phyloP scores from a whole-genome alignment of 2,329 filamentous ascomycete genomes.

The Juglanconis sp. region DNA sequence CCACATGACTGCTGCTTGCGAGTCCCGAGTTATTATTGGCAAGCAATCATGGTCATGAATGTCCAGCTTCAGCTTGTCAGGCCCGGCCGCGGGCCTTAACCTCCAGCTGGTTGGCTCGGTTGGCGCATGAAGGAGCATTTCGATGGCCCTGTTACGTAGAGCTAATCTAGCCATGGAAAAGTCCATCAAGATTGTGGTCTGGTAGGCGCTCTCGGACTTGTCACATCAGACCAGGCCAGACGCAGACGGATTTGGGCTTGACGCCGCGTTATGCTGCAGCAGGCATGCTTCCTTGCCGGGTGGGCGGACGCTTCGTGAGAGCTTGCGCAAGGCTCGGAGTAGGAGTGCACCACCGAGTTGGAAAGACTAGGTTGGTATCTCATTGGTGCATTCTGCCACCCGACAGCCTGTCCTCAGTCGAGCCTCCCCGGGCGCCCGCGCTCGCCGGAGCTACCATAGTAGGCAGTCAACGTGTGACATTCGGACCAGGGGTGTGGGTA shows the following conservation, averaged over 20 bases:
- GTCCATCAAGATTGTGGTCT: not conserved
- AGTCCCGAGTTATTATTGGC: conserved; percentile 12
- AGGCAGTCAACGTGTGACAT: conserved; percentile 12
- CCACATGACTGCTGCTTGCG: conserved; percentile 12
- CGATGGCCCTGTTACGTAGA: conserved; percentile 4
- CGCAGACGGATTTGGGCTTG: conserved; percentile 14
- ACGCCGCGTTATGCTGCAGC: conserved; percentile 20
- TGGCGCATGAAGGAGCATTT: conserved; percentile 7
- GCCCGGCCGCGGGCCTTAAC: conserved; percentile 5
- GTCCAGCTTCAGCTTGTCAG: conserved; percentile 13
- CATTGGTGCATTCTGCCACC: conserved; percentile 16
- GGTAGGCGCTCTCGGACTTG: conserved; percentile 14
- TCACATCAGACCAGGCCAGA: conserved; percentile 17
- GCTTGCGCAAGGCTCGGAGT: conserved; percentile 17
- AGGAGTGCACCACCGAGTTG: conserved; percentile 4
- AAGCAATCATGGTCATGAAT: not conserved
- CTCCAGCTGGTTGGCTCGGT: conserved; percentile 11
- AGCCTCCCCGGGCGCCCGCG: conserved; percentile 9
- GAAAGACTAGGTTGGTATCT: conserved; percentile 9
- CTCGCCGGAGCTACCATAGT: not conserved
- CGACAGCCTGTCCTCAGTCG: conserved; percentile 10
- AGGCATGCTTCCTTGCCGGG: conserved; percentile 16
- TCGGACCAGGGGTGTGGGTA: conserved; percentile 8
- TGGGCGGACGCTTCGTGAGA: conserved; percentile 12
- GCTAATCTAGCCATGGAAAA: conserved; percentile 11